Evolutionary conservation across 2,329 filamentous ascomycete species (phyloP).

Genomic region (Didymella keratinophila): DNA sequence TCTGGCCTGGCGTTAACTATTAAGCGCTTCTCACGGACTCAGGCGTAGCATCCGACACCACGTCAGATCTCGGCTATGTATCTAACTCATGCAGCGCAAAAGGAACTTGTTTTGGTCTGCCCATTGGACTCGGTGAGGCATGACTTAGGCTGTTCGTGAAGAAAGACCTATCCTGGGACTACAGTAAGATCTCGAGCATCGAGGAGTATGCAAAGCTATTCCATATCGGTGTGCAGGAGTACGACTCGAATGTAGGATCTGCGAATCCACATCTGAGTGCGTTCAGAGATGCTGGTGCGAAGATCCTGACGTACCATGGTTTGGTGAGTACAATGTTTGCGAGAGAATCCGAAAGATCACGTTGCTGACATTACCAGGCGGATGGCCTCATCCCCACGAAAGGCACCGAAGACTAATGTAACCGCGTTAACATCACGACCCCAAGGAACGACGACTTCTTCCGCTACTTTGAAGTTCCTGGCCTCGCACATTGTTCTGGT

Average conservation of each 20-base stretch:
- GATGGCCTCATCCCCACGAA: neutral
- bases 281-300: slow-evolving; percentile 31
- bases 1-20: slow-evolving; percentile 20
- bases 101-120: slow-evolving; percentile 20
- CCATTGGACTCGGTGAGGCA: slow-evolving; percentile 16
- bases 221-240: slow-evolving; percentile 18
- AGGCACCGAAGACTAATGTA: slow-evolving; percentile 2
- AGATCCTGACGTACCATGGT: slow-evolving; percentile 36
- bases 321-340: neutral
- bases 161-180: slow-evolving; percentile 19
- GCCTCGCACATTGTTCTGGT: slow-evolving; percentile 23
- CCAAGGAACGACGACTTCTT: neutral
- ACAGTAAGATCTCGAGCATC: slow-evolving; percentile 12
- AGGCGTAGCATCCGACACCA: neutral
- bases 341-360: no score
- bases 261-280: slow-evolving; percentile 18
- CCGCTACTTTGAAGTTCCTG: slow-evolving; percentile 1
- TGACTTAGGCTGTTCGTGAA: slow-evolving; percentile 28
- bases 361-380: neutral
- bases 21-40: slow-evolving; percentile 16
- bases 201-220: slow-evolving; percentile 18
- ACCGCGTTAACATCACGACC: neutral
- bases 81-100: slow-evolving; percentile 20
- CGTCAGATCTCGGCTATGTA: slow-evolving; percentile 16
- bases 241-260: slow-evolving; percentile 25